These are phyloP conservation scores for Epichloe sp. DNA, from an alignment of 2,329 filamentous ascomycete species.

Conservation along the genomic window DNA sequence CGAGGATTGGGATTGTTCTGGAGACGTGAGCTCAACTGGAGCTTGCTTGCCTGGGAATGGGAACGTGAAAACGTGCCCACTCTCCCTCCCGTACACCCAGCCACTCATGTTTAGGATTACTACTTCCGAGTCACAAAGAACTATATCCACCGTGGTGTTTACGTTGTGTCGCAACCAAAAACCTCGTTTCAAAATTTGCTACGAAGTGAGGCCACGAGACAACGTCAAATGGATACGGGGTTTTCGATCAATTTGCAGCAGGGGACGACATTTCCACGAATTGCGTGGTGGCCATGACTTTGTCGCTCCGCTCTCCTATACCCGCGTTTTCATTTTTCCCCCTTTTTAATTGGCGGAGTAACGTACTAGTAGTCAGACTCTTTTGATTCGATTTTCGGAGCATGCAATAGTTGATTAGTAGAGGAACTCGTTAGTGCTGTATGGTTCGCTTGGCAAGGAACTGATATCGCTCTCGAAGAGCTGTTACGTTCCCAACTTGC, in stretches of 20 bases:
- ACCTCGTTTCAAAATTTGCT: neutral
- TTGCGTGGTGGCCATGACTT: neutral
- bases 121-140: slow-evolving; percentile 25
- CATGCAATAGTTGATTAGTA: neutral
- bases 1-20: slow-evolving; percentile 56
- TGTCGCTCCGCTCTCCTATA: neutral
- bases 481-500: neutral
- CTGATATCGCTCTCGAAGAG: neutral
- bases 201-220: neutral
- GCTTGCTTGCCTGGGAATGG: slow-evolving; percentile 70
- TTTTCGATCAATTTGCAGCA: neutral
- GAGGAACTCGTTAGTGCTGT: neutral
- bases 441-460: neutral
- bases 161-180: neutral
- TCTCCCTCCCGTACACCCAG: slow-evolving; percentile 30
- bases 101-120: slow-evolving; percentile 37
- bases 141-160: slow-evolving; percentile 12
- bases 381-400: neutral
- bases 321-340: neutral
- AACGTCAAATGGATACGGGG: neutral
- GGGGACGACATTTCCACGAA: neutral
- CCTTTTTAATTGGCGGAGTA: neutral
- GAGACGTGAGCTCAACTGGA: slow-evolving; percentile 75
- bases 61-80: slow-evolving; percentile 31
- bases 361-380: neutral